Percentiles rank a stretch among this genome's conserved stretches.
phyloP scores from a whole-genome alignment of 2,329 filamentous ascomycete genomes.

The Colletotrichum trifolii region DNA sequence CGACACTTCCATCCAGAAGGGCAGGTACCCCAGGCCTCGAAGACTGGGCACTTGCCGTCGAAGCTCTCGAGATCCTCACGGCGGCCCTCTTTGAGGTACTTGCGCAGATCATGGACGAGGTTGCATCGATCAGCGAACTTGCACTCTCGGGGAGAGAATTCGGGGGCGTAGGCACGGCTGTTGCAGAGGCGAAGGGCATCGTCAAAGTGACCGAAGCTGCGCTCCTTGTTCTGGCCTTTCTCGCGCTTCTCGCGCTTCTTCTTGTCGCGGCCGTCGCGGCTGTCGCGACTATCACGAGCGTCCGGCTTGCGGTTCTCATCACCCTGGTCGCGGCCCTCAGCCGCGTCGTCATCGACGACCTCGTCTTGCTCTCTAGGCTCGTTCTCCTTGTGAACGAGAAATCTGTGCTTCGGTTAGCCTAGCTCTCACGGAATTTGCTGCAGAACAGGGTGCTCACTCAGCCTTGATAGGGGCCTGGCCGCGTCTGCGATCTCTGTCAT shows the following conservation, averaged over 20 bases:
- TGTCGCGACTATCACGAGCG: slow-evolving; percentile 46
- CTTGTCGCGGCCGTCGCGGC: slow-evolving; percentile 54
- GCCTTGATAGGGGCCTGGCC: slow-evolving; percentile 51
- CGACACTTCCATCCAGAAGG: slow-evolving; percentile 93
- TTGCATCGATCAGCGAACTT: slow-evolving; percentile 84
- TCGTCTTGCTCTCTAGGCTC: slow-evolving; percentile 67
- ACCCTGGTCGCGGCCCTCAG: slow-evolving; percentile 54
- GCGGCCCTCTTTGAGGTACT: slow-evolving; percentile 85
- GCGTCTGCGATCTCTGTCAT: slow-evolving; percentile 37
- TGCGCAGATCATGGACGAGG: slow-evolving; percentile 84
- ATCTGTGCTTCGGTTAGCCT: slow-evolving; percentile 41
- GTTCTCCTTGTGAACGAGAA: slow-evolving; percentile 43
- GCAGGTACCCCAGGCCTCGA: slow-evolving; percentile 79
- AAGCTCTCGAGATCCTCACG: slow-evolving; percentile 83
- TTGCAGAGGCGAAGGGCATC: slow-evolving; percentile 84
- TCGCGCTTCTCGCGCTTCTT: slow-evolving; percentile 63
- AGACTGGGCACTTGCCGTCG: slow-evolving; percentile 83
- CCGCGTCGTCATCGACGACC: slow-evolving; percentile 59
- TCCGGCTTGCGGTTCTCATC: slow-evolving; percentile 62
- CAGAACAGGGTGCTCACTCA: slow-evolving; percentile 45
- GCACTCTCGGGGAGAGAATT: slow-evolving; percentile 85
- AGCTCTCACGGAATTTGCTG: background rate
- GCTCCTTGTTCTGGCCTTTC: slow-evolving; percentile 79
- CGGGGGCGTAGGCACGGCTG: slow-evolving; percentile 75
- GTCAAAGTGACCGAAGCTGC: slow-evolving; percentile 82